Percentiles rank a stretch among this genome's conserved stretches.
phyloP scores from a whole-genome alignment of 306 rosid genomes.

The Oxytropis ochrocephala region DNA sequence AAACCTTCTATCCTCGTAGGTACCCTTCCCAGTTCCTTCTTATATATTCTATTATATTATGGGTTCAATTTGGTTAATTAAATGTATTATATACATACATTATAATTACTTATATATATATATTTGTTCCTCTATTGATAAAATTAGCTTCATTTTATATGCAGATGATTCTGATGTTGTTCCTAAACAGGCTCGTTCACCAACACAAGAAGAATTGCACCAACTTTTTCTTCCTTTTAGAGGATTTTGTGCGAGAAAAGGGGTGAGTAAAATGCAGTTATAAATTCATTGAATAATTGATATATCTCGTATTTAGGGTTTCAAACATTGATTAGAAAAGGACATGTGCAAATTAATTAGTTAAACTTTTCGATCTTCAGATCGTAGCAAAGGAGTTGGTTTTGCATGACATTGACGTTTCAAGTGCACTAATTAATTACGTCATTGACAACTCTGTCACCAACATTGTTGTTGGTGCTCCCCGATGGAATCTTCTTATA shows the following conservation, averaged over 20 bases:
- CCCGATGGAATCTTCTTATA: slow-evolving; percentile 39
- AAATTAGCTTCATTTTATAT: background rate
- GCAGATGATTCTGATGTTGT: slow-evolving; percentile 29
- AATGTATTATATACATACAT: background rate
- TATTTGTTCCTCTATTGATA: too few species aligned
- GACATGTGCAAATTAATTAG: too few species aligned
- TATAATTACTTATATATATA: too few species aligned
- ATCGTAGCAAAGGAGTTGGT: slow-evolving; percentile 58
- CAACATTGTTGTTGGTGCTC: slow-evolving; percentile 71
- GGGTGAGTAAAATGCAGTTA: slow-evolving; percentile 35
- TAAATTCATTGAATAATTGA: too few species aligned
- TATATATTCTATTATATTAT: too few species aligned
- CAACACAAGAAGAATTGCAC: slow-evolving; percentile 52
- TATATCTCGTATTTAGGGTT: too few species aligned
- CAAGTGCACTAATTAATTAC: slow-evolving; percentile 47
- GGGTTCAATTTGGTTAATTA: too few species aligned
- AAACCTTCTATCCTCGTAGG: slow-evolving; percentile 49
- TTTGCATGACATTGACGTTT: slow-evolving; percentile 55
- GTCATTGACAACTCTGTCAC: slow-evolving; percentile 31
- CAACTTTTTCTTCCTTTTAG: slow-evolving; percentile 66
- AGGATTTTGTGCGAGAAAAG: slow-evolving; percentile 75
- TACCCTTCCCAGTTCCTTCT: slow-evolving; percentile 8
- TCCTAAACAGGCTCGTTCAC: slow-evolving; percentile 43
- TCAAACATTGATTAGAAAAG: too few species aligned
- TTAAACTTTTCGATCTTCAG: slow-evolving; percentile 28